Percentiles rank a stretch among this genome's conserved stretches.
Evolutionary conservation across 768 basidiomycete genomes (phyloP).

Genomic region (Tulasnella sp.): DNA sequence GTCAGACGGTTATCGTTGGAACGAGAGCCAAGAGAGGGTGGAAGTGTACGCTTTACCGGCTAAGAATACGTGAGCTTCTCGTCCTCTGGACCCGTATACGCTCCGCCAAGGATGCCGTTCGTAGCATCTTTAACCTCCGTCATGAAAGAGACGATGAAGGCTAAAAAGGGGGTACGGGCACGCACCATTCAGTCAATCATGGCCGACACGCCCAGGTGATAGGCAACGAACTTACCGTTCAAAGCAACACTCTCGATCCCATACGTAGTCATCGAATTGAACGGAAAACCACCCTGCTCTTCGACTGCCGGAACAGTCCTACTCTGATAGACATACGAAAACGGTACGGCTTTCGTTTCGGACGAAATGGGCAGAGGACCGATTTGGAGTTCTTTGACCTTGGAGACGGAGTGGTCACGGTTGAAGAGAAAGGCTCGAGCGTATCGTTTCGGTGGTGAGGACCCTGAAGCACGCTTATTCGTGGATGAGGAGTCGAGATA

Average conservation of each 20-base stretch:
- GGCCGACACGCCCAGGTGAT: no score
- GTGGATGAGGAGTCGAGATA: not conserved
- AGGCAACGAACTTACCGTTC: not conserved
- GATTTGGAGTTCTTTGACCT: conserved; percentile 5
- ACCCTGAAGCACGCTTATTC: not conserved
- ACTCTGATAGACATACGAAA: conserved; percentile 7
- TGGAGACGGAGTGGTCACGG: not conserved
- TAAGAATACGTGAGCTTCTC: not conserved
- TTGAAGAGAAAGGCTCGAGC: not conserved
- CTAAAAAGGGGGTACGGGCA: not conserved
- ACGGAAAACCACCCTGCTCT: not conserved
- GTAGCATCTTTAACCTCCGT: not conserved
- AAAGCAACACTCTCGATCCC: not conserved
- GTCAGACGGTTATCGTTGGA: not conserved
- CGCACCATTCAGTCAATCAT: not conserved
- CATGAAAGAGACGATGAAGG: conserved; percentile 2
- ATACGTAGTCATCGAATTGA: not conserved
- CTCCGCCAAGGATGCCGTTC: not conserved
- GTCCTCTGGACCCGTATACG: not conserved
- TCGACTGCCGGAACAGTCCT: not conserved
- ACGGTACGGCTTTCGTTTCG: not conserved
- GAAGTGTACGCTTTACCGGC: not conserved
- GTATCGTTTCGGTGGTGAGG: not conserved
- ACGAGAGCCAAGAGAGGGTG: no score
- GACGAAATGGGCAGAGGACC: not conserved